Evolutionary conservation across 192 early-diverging fungal genomes (phyloP), one percentile per base, ranked within the genome.

Genomic region (Coemansia erecta): DNA sequence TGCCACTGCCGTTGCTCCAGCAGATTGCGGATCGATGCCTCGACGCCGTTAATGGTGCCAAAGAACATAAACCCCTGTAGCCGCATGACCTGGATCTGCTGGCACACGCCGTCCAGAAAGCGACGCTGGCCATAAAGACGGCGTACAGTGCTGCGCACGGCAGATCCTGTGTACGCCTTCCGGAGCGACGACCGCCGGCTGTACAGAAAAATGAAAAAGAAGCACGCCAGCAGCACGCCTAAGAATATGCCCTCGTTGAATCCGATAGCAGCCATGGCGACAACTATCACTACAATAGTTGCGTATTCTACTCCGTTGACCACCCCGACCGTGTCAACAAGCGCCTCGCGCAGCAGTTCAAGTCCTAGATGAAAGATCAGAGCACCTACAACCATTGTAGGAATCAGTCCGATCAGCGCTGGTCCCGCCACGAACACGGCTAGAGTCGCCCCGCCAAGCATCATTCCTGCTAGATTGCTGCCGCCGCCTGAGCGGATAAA

Each of bases 51-150:
- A 60, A 95, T 91, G 0, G 94, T 94, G 42, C 94, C 96, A 81
- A 97, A 98, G 64, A 98, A 98, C 84, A 98, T 83, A 61, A 96
- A 96, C 18, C 95, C 90, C 71, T 98, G 94, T 49, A 97, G 68
- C 61, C 89, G 89, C 70, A 97, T 83, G 8, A 91, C 86, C 56
- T 90, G 87, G 53, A 96, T 94, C 63, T 94, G 92, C 11, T 79
- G 82, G 31, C 90, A 92, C 10, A 93, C 90, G 39, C 88, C 77
- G 53, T 89, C 86, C 59, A 98, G 68, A 59, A 93, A 95, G 22
- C 83, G 82, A 58, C 94, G 91, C 73, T 97, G 92, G 26, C 93
- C 81, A 62, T 93, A 93, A 11, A 92, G 80, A 23, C 96, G 81
- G 22, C 94, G 87, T 17, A 98, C 94, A 2, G 89, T 97, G 24